These are phyloP conservation scores for Xerocomus spinulosus DNA, from an alignment of 768 basidiomycete genomes.

Conservation along the genomic window DNA sequence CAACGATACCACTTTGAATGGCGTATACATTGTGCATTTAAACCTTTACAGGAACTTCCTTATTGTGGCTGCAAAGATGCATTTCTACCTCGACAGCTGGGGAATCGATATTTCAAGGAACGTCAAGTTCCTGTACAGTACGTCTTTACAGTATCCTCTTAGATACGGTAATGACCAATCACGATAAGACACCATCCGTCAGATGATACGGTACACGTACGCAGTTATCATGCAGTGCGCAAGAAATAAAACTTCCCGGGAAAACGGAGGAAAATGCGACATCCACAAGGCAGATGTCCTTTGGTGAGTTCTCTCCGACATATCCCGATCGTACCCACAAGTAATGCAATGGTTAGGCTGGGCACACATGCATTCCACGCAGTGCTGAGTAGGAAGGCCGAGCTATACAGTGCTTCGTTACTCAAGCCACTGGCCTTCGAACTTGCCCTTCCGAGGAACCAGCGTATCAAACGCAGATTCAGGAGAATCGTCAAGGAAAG, in stretches of 20 bases:
- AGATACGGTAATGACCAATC: neutral
- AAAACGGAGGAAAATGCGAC: slow-evolving; percentile 36
- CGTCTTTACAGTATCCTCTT: slow-evolving; percentile 15
- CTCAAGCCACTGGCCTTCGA: slow-evolving; percentile 49
- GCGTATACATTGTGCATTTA: slow-evolving; percentile 52
- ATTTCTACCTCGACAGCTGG: slow-evolving; percentile 71
- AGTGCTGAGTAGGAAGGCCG: slow-evolving; percentile 52
- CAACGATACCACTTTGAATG: slow-evolving; percentile 69
- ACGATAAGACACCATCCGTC: slow-evolving; percentile 54
- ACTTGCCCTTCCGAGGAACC: slow-evolving; percentile 43
- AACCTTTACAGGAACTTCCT: slow-evolving; percentile 89
- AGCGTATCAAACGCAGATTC: slow-evolving; percentile 43
- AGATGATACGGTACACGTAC: slow-evolving; percentile 55
- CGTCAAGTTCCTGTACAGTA: slow-evolving; percentile 52
- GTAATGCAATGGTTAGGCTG: slow-evolving; percentile 48
- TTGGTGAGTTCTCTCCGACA: slow-evolving; percentile 48
- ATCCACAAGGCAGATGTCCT: slow-evolving; percentile 48
- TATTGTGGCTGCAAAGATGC: slow-evolving; percentile 81
- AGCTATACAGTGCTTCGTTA: slow-evolving; percentile 42
- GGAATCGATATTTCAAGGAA: slow-evolving; percentile 41
- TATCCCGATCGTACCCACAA: slow-evolving; percentile 3
- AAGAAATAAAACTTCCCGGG: slow-evolving; percentile 36
- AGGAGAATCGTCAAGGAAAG: slow-evolving; percentile 38
- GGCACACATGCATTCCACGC: slow-evolving; percentile 75
- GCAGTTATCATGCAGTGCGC: slow-evolving; percentile 47